Evolutionary conservation across 75 land plant genomes (phyloP).

Genomic region (Cupressus sempervirens): DNA sequence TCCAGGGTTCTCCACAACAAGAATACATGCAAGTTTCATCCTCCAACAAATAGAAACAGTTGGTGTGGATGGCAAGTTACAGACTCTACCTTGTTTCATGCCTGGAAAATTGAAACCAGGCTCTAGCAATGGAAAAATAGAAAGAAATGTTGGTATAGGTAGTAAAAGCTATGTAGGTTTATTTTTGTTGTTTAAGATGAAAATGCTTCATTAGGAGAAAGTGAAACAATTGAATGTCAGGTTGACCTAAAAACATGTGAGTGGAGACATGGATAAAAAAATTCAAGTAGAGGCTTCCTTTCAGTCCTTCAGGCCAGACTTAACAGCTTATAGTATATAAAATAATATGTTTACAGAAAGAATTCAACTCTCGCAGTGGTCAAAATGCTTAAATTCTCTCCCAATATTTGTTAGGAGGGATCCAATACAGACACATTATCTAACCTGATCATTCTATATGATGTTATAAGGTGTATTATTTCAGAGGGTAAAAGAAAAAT

Average conservation of each 20-base stretch:
- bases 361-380: neutral
- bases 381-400: neutral
- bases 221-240: neutral
- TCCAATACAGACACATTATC: neutral
- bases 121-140: too few species aligned
- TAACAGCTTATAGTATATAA: neutral
- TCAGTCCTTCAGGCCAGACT: neutral
- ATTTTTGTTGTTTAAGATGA: too few species aligned
- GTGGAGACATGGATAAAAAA: neutral
- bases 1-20: neutral
- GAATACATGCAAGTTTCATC: neutral
- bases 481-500: neutral
- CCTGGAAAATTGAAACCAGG: neutral
- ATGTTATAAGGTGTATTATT: neutral
- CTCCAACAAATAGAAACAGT: neutral
- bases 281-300: neutral
- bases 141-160: too few species aligned
- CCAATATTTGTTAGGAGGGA: neutral
- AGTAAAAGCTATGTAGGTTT: too few species aligned
- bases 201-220: neutral
- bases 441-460: neutral
- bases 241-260: neutral
- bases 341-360: neutral
- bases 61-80: neutral
- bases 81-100: neutral